phyloP scores from a whole-genome alignment of 2,329 filamentous ascomycete genomes.

The Neurospora crassa region DNA sequence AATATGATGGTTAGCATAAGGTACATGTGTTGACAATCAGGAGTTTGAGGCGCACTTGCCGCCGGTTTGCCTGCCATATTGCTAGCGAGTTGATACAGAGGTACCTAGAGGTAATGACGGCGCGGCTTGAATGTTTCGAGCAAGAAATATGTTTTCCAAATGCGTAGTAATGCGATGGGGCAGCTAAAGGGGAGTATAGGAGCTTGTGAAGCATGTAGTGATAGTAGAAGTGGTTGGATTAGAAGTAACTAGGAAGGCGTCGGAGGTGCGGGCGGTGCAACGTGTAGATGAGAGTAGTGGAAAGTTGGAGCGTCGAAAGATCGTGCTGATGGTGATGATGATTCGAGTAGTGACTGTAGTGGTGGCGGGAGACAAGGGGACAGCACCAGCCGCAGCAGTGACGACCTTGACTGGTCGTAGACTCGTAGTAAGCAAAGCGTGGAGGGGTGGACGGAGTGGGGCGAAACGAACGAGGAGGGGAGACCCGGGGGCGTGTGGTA shows the following conservation, averaged over 20 bases:
- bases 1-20: neutral
- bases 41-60: neutral
- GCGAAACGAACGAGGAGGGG: neutral
- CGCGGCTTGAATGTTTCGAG: neutral
- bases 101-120: too few relatives aligned
- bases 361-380: neutral
- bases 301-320: neutral
- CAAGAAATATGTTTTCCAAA: neutral
- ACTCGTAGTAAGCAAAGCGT: neutral
- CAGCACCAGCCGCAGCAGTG: neutral
- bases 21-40: neutral
- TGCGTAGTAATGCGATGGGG: neutral
- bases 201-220: neutral
- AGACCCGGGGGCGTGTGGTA: neutral
- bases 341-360: neutral
- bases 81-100: neutral
- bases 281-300: neutral
- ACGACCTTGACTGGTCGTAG: neutral
- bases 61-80: neutral
- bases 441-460: neutral
- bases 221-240: neutral
- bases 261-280: neutral
- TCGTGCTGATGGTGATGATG: neutral
- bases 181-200: neutral
- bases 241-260: neutral